A percentile compares a stretch with the other conserved stretches of the same genome.
phyloP scores from a whole-genome alignment of 306 rosid species.

The Lathyrus aphaca region DNA sequence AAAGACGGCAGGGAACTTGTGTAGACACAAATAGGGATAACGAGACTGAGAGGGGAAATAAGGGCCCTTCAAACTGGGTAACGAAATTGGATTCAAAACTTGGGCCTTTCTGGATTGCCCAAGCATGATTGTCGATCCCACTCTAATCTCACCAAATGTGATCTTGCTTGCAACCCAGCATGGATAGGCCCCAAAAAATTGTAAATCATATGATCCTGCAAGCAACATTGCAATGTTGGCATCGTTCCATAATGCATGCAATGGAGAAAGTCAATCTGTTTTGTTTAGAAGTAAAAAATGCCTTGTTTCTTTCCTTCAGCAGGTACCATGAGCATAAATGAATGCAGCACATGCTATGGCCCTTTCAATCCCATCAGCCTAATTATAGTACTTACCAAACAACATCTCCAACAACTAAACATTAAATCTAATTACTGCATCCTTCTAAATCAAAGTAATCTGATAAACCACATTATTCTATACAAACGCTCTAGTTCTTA shows the following conservation, averaged over 20 bases:
- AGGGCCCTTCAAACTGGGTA: not conserved
- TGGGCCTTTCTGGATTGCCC: not conserved
- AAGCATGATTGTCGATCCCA: not conserved
- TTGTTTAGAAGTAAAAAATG: not conserved
- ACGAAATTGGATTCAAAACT: not conserved
- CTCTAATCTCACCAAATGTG: not conserved
- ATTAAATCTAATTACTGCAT: not conserved
- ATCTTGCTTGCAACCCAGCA: not conserved
- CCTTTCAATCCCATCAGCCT: slow-evolving; percentile 14
- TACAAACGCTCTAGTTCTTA: not conserved
- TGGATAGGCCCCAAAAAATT: not conserved
- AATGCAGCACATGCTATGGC: not conserved
- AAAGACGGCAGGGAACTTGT: not conserved
- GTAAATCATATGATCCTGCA: not conserved
- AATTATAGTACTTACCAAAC: not conserved
- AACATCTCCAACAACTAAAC: slow-evolving; percentile 10
- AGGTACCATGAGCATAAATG: not conserved
- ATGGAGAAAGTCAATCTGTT: not conserved
- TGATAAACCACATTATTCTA: not conserved
- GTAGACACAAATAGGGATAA: not conserved
- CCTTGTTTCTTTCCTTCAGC: not conserved
- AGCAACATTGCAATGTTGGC: not conserved
- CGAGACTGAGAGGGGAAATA: not conserved
- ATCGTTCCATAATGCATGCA: not conserved
- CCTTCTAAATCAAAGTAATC: slow-evolving; percentile 4